phyloP scores from a whole-genome alignment of 257 asterid species.

The Fraxinus pennsylvanica region DNA sequence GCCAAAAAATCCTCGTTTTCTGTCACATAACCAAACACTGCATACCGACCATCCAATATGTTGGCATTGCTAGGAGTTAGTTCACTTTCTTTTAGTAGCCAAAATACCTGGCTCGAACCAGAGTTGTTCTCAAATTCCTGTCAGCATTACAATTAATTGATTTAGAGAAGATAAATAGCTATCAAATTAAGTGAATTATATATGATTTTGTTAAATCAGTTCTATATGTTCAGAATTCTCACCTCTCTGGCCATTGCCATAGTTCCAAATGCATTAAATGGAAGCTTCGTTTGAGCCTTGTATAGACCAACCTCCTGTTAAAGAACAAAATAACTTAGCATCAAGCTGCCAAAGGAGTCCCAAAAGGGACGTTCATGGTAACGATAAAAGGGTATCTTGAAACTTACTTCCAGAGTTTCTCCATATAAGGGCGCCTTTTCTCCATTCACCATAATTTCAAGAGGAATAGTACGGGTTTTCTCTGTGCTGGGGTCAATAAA shows the following conservation, averaged over 20 bases:
- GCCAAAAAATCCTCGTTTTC: constrained; percentile 84
- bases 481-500: constrained; percentile 95
- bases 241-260: constrained; percentile 99
- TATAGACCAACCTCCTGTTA: constrained; percentile 92
- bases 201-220: neutral
- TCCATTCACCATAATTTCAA: constrained; percentile 85
- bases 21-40: constrained; percentile 87
- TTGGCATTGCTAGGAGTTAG: constrained; percentile 98
- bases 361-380: neutral
- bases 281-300: constrained; percentile 97
- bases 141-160: constrained; percentile 4
- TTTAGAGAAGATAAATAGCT: constrained; percentile 11
- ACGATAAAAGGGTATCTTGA: neutral
- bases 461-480: constrained; percentile 79
- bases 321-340: constrained; percentile 21
- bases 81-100: constrained; percentile 98
- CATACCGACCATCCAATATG: constrained; percentile 88
- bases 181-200: neutral
- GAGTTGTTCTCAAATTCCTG: constrained; percentile 97
- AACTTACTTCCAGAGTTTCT: constrained; percentile 85
- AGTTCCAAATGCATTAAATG: constrained; percentile 97
- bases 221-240: constrained; percentile 25
- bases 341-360: constrained; percentile 13
- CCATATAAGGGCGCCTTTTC: constrained; percentile 92
- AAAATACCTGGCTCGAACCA: constrained; percentile 95